Percentiles rank a stretch among this genome's conserved stretches.
phyloP scores from a whole-genome alignment of 768 basidiomycete genomes.

The Pisolithus microcarpus region DNA sequence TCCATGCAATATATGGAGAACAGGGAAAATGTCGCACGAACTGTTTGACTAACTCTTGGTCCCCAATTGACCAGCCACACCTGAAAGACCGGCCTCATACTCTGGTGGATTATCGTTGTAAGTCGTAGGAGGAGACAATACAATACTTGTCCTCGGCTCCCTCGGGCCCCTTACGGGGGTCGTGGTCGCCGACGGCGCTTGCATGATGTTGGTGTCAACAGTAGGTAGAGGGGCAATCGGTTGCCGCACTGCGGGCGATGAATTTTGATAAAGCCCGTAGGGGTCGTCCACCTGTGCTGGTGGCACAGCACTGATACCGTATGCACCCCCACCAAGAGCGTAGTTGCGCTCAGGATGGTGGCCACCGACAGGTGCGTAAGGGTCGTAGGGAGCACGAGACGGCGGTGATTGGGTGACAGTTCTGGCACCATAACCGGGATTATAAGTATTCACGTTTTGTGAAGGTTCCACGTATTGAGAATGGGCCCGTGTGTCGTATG shows the following conservation, averaged over 20 bases:
- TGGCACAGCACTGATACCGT: constrained; percentile 41
- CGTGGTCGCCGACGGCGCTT: constrained; percentile 13
- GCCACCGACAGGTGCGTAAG: constrained; percentile 11
- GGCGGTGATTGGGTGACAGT: constrained; percentile 12
- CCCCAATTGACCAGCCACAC: constrained; percentile 48
- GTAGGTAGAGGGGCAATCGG: constrained; percentile 32
- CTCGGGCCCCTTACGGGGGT: constrained; percentile 42
- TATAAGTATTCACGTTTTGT: constrained; percentile 37
- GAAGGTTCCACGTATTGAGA: constrained; percentile 20
- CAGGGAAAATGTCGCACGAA: background rate
- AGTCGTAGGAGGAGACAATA: constrained; percentile 18
- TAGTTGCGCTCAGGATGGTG: constrained; percentile 43
- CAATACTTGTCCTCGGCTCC: constrained; percentile 24
- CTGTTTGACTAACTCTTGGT: constrained; percentile 25
- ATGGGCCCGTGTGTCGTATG: constrained; percentile 34
- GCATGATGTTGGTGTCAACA: constrained; percentile 32
- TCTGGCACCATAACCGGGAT: constrained; percentile 14
- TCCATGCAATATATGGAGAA: constrained; percentile 10
- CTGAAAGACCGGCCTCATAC: constrained; percentile 52
- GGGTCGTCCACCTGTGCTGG: constrained; percentile 30
- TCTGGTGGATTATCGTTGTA: constrained; percentile 56
- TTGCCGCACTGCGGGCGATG: constrained; percentile 19
- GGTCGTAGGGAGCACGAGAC: constrained; percentile 6
- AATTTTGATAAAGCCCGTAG: constrained; percentile 19
- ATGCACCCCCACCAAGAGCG: constrained; percentile 50